Percentiles rank a stretch among this genome's conserved stretches.
phyloP scores from a whole-genome alignment of 192 early-diverging fungal species.

The Geranomyces michiganensis region DNA sequence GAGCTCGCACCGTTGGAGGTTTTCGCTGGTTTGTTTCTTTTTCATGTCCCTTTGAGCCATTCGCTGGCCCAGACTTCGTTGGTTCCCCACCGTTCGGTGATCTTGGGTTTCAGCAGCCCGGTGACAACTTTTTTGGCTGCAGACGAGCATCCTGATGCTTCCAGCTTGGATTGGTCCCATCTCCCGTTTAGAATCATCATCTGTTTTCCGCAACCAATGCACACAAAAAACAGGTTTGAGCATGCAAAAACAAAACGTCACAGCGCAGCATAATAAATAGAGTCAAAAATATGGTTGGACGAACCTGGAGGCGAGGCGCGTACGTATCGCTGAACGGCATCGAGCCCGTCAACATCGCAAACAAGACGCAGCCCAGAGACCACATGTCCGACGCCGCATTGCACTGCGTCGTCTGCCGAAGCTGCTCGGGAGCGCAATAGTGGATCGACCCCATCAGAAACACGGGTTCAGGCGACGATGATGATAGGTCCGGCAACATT shows the following conservation, averaged over 20 bases:
- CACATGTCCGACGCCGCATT: constrained; percentile 71
- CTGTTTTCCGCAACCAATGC: too few relatives aligned
- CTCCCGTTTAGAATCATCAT: constrained; percentile 66
- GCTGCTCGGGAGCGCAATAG: constrained; percentile 61
- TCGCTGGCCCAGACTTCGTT: constrained; percentile 30
- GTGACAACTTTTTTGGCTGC: constrained; percentile 42
- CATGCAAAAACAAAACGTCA: too few relatives aligned
- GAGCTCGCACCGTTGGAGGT: too few relatives aligned
- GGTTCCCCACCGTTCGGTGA: constrained; percentile 39
- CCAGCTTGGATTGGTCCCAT: constrained; percentile 54
- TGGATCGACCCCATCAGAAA: constrained; percentile 23
- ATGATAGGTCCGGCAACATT: constrained; percentile 25
- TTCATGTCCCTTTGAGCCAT: constrained; percentile 24
- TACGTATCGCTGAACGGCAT: constrained; percentile 80
- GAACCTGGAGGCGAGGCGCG: constrained; percentile 57
- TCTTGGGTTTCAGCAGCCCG: constrained; percentile 42
- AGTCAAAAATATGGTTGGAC: too few relatives aligned
- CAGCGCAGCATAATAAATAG: too few relatives aligned
- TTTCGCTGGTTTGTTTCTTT: too few relatives aligned
- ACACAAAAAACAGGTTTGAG: too few relatives aligned
- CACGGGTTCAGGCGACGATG: constrained; percentile 11
- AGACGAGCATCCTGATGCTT: constrained; percentile 18
- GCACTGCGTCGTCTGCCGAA: constrained; percentile 46
- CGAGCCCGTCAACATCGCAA: constrained; percentile 66
- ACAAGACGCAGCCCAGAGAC: constrained; percentile 76